Percentiles rank a stretch among this genome's conserved stretches.
These are phyloP conservation scores for Prunus dulcis DNA, from an alignment of 306 rosid species.

Conservation along the genomic window DNA sequence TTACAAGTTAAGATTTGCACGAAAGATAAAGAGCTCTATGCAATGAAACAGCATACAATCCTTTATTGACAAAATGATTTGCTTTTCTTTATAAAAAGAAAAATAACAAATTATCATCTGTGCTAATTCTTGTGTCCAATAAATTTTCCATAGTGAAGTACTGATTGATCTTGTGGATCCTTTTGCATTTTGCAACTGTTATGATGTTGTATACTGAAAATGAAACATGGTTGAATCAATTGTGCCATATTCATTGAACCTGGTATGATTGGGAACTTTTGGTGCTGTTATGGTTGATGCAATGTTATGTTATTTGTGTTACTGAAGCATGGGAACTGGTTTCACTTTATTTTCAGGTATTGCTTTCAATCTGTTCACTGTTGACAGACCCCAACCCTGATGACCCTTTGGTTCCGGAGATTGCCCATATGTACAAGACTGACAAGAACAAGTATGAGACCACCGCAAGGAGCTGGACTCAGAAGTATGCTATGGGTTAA, in stretches of 20 bases:
- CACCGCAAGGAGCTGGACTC: conserved; percentile 82
- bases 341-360: conserved; percentile 36
- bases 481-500: conserved; percentile 78
- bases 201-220: neutral
- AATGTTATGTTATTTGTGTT: neutral
- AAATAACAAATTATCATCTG: neutral
- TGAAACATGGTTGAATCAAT: neutral
- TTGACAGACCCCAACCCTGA: conserved; percentile 73
- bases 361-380: conserved; percentile 69
- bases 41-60: neutral
- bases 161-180: neutral
- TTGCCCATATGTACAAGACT: conserved; percentile 76
- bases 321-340: neutral
- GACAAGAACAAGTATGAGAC: conserved; percentile 71
- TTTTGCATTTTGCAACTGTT: neutral
- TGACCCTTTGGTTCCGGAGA: conserved; percentile 78
- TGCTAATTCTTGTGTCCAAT: neutral
- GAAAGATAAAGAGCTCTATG: neutral
- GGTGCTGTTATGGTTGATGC: neutral
- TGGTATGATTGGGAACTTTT: neutral
- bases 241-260: neutral
- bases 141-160: neutral
- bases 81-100: neutral
- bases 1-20: neutral
- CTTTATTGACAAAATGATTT: neutral